phyloP scores from a whole-genome alignment of 2,329 filamentous ascomycete species.

The Neofusicoccum kwambonambiense region DNA sequence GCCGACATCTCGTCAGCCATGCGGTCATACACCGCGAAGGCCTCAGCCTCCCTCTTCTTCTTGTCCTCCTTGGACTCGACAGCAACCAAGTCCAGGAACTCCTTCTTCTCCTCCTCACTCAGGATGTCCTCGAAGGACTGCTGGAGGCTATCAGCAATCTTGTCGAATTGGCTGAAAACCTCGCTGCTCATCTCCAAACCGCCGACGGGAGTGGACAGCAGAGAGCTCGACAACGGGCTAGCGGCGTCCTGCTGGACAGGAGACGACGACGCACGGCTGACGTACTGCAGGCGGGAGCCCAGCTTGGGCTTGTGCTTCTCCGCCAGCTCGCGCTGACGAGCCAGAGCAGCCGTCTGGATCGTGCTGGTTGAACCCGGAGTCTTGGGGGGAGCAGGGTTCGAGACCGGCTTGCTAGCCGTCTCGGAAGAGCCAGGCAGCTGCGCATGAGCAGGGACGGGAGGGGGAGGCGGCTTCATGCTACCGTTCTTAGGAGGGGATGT shows the following conservation, averaged over 20 bases:
- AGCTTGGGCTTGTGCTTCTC: constrained; percentile 17
- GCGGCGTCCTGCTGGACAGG: neutral
- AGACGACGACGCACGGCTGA: constrained; percentile 3
- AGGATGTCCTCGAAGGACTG: neutral
- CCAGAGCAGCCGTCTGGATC: constrained; percentile 1
- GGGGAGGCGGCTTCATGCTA: constrained; percentile 33
- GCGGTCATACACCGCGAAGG: too few species aligned
- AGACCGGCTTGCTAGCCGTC: neutral
- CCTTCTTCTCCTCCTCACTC: neutral
- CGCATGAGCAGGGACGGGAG: constrained; percentile 35
- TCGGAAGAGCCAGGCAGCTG: constrained; percentile 25
- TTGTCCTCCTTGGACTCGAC: too few species aligned
- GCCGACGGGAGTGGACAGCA: constrained; percentile 1
- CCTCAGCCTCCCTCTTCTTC: too few species aligned
- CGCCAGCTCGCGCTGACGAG: neutral
- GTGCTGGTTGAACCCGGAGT: neutral
- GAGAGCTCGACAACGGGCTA: neutral
- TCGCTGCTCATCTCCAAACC: neutral
- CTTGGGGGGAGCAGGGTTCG: neutral
- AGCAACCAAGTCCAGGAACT: neutral
- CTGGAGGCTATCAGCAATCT: neutral
- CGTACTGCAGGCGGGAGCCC: neutral
- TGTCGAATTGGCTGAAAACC: neutral
- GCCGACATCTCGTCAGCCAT: too few species aligned
- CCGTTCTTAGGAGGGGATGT: constrained; percentile 26